phyloP scores from a whole-genome alignment of 2,329 filamentous ascomycete species.

The Akanthomyces uredinophilus region DNA sequence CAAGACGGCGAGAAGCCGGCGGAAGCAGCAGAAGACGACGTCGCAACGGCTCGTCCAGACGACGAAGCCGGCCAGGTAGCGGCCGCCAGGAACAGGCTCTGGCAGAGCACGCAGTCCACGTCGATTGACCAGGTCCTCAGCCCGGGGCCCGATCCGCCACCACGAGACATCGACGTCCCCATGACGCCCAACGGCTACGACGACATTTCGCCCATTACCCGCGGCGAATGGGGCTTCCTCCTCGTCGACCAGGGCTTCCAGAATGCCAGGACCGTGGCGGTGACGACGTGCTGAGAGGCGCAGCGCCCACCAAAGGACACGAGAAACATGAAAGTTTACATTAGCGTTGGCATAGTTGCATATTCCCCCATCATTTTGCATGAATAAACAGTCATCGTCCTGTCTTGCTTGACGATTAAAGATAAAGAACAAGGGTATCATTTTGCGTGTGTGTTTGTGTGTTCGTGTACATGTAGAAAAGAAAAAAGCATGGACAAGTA shows the following conservation, averaged over 20 bases:
- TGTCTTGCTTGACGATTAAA: neutral
- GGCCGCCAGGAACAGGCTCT: slow-evolving; percentile 33
- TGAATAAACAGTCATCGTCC: neutral
- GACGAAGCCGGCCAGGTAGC: slow-evolving; percentile 32
- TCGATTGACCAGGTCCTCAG: slow-evolving; percentile 43
- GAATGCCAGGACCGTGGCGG: slow-evolving; percentile 40
- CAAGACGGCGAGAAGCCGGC: slow-evolving; percentile 1
- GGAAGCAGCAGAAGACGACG: slow-evolving; percentile 2
- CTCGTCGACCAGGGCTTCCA: slow-evolving; percentile 45
- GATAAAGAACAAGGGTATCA: slow-evolving; percentile 1
- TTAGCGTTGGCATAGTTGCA: neutral
- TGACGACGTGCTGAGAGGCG: slow-evolving; percentile 44
- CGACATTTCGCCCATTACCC: slow-evolving; percentile 58
- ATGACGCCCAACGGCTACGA: slow-evolving; percentile 55
- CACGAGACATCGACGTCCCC: slow-evolving; percentile 24
- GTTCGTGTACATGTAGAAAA: neutral
- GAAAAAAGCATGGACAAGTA: too few relatives aligned
- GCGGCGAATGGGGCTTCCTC: slow-evolving; percentile 58
- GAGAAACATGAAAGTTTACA: neutral
- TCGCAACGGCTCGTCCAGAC: slow-evolving; percentile 13
- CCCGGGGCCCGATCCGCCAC: slow-evolving; percentile 15
- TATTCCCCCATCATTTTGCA: neutral
- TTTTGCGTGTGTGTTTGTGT: neutral
- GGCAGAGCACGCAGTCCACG: slow-evolving; percentile 17
- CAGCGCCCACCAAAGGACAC: neutral